Percentiles rank a stretch among this genome's conserved stretches.
phyloP scores from a whole-genome alignment of 345 rosid genomes.

The Heritiera fomes region DNA sequence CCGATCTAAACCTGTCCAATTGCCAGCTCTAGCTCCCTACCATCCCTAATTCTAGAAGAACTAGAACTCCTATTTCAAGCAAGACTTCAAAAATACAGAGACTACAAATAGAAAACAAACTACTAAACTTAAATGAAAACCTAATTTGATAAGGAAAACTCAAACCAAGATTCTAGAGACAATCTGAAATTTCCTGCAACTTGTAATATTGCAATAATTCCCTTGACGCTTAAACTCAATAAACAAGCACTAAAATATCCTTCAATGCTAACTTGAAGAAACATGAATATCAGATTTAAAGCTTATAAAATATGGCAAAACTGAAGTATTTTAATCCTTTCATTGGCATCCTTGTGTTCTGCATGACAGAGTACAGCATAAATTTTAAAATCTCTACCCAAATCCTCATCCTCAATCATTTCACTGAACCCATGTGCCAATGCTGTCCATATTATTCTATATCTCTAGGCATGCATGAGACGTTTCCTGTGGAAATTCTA shows the following conservation, averaged over 20 bases:
- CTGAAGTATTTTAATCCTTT: not conserved
- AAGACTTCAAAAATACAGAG: not conserved
- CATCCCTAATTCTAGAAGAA: not conserved
- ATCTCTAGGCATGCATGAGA: not conserved
- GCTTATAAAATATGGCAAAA: not conserved
- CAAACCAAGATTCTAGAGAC: not conserved
- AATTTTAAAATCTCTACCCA: not conserved
- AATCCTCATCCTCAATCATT: not conserved
- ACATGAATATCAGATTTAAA: not conserved
- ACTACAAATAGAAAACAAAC: not conserved
- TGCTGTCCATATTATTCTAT: not conserved
- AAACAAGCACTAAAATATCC: not conserved
- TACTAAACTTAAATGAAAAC: not conserved
- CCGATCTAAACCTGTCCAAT: not conserved
- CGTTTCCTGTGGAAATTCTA: not conserved
- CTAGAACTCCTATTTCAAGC: not conserved
- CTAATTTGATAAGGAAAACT: not conserved
- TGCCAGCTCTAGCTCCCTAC: not conserved
- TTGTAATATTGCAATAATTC: not conserved
- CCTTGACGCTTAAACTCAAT: not conserved
- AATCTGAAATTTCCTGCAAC: not conserved
- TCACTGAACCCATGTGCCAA: not conserved
- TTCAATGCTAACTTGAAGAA: not conserved
- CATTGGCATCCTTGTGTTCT: not conserved
- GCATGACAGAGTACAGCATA: not conserved